Percentiles rank a stretch among this genome's conserved stretches.
phyloP scores from a whole-genome alignment of 108 stramenopile genomes.

The Discostella stelligeroides region DNA sequence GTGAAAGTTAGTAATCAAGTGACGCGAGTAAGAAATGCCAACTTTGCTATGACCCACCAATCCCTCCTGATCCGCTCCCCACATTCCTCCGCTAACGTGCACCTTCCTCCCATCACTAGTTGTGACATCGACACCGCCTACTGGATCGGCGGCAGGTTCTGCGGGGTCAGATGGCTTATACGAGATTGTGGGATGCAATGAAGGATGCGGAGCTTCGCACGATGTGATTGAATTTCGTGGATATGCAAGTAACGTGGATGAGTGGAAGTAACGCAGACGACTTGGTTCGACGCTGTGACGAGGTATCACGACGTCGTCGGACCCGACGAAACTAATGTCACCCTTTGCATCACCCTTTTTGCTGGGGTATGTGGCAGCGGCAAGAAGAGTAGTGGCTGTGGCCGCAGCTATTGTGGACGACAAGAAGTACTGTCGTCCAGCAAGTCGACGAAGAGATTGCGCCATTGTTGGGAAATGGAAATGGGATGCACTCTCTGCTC shows the following conservation, averaged over 20 bases:
- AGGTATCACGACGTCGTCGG: not conserved
- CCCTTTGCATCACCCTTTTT: not conserved
- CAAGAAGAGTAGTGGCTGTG: not conserved
- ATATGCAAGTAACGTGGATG: not conserved
- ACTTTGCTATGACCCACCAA: not conserved
- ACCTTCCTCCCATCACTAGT: slow-evolving; percentile 9
- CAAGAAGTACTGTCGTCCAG: not conserved
- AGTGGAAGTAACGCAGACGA: not conserved
- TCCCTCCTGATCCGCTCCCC: slow-evolving; percentile 34
- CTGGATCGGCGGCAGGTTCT: slow-evolving; percentile 16
- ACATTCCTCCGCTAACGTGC: slow-evolving; percentile 12
- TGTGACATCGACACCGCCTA: not conserved
- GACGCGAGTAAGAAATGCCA: not conserved
- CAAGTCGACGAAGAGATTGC: not conserved
- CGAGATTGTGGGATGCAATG: not conserved
- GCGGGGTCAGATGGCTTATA: slow-evolving; percentile 32
- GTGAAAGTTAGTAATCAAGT: not conserved
- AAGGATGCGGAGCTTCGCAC: slow-evolving; percentile 9
- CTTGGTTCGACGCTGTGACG: not conserved
- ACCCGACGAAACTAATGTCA: too few relatives aligned
- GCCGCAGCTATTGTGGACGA: not conserved
- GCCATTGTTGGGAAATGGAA: not conserved
- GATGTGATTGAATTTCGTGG: too few relatives aligned
- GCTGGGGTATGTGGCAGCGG: not conserved
- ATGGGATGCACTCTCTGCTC: not conserved